These are phyloP conservation scores for Salix suchowensis DNA, from an alignment of 345 rosid genomes.

Conservation along the genomic window DNA sequence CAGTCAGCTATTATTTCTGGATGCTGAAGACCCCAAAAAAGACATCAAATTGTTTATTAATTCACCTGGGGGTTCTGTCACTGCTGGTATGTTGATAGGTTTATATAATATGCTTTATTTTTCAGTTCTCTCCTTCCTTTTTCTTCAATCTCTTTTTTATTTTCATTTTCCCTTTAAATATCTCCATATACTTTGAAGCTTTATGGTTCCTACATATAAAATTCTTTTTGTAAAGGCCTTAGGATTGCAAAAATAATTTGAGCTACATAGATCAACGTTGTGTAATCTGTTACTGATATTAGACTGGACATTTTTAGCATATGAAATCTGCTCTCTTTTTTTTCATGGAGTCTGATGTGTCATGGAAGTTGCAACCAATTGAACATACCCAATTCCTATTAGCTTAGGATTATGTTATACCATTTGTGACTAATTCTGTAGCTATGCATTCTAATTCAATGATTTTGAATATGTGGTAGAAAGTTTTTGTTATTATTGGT, in stretches of 20 bases:
- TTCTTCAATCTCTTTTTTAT: neutral
- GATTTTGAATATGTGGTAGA: too few relatives aligned
- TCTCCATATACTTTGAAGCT: neutral
- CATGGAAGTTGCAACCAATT: neutral
- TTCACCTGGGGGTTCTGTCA: conserved; percentile 90
- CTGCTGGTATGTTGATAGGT: conserved; percentile 54
- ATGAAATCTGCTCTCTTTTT: neutral
- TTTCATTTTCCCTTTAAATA: neutral
- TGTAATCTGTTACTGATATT: too few relatives aligned
- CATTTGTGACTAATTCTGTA: neutral
- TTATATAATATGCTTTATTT: neutral
- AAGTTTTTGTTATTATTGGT: too few relatives aligned
- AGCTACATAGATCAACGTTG: neutral
- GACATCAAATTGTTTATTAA: conserved; percentile 81
- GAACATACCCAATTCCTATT: neutral
- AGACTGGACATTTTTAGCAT: neutral
- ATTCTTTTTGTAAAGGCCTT: neutral
- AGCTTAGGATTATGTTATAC: neutral
- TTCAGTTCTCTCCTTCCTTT: neutral
- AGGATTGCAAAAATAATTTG: neutral
- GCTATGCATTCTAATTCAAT: neutral
- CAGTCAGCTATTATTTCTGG: conserved; percentile 85
- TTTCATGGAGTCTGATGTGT: neutral
- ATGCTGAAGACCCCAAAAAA: conserved; percentile 72
- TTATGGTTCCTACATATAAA: neutral